Percentiles rank a stretch among this genome's conserved stretches.
Conservation (phyloP, 805 yeast genomes). For the Starmera pachycereana region DNA sequence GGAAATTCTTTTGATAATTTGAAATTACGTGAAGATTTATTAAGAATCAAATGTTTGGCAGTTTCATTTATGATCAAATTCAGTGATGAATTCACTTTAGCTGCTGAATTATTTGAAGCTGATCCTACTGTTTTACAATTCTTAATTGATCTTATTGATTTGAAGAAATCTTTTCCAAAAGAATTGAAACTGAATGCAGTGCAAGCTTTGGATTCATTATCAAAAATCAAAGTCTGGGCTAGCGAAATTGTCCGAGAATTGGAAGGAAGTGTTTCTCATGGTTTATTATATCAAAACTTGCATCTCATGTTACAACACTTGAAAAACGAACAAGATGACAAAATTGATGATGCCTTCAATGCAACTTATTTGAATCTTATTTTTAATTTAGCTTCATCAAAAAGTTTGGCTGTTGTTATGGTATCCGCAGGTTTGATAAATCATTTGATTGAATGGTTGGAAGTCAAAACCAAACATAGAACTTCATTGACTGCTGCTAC, state of each 20-base stretch:
- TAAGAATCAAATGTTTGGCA: constrained; percentile 56
- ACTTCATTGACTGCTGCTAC: constrained; percentile 55
- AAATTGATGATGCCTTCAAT: constrained; percentile 37
- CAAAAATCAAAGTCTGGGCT: constrained; percentile 60
- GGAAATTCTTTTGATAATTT: constrained; percentile 42
- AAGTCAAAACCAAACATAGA: constrained; percentile 38
- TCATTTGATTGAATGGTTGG: constrained; percentile 51
- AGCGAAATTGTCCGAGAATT: constrained; percentile 66
- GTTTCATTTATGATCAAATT: constrained; percentile 53
- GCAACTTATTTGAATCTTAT: constrained; percentile 47
- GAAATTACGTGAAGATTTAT: constrained; percentile 44
- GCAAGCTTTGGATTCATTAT: constrained; percentile 57
- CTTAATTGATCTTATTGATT: constrained; percentile 62
- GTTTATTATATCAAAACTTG: constrained; percentile 62
- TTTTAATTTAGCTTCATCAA: constrained; percentile 49
- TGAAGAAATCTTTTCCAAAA: constrained; percentile 45
- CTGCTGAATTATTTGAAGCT: constrained; percentile 56
- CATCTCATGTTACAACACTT: constrained; percentile 49
- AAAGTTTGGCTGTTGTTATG: constrained; percentile 43
- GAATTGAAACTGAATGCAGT: constrained; percentile 51
- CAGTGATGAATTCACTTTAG: constrained; percentile 45
- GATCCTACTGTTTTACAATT: constrained; percentile 64
- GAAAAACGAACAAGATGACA: constrained; percentile 26
- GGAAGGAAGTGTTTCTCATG: constrained; percentile 85
- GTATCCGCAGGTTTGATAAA: constrained; percentile 69